These are phyloP conservation scores for Exophiala phaeomuriformis DNA, from an alignment of 2,329 filamentous ascomycete species.

Conservation along the genomic window DNA sequence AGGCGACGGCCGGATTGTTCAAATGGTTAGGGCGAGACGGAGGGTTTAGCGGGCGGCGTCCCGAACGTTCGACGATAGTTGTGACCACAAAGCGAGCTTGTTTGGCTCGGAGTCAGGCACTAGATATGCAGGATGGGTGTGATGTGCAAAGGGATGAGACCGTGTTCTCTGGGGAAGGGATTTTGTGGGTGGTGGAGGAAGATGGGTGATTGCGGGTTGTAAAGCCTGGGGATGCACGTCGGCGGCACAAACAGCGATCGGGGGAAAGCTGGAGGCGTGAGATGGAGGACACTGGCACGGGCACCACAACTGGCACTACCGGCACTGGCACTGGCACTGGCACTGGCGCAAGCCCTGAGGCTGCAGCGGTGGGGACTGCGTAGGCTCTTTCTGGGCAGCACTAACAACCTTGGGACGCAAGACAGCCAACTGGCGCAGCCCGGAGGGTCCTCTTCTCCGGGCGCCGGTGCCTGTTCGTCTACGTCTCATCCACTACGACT, in stretches of 20 bases:
- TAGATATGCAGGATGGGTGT: neutral
- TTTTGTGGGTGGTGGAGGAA: neutral
- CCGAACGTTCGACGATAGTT: constrained; percentile 5
- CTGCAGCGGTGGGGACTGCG: neutral
- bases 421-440: too few species aligned
- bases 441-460: too few species aligned
- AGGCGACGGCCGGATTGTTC: constrained; percentile 9
- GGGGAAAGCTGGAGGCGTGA: neutral
- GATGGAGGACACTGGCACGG: neutral
- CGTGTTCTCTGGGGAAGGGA: neutral
- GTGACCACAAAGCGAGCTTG: constrained; percentile 1
- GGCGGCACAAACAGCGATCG: neutral
- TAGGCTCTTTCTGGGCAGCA: neutral
- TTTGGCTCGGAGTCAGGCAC: neutral
- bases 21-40: constrained; percentile 1
- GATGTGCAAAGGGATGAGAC: neutral
- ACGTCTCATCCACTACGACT: neutral
- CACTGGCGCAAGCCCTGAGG: neutral
- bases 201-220: constrained; percentile 2
- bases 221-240: constrained; percentile 1
- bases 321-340: neutral
- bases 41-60: constrained; percentile 6
- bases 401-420: too few species aligned
- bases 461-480: too few species aligned
- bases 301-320: neutral